Base-by-base conservation (phyloP, 129 eudicot genomes). In the Lactuca saligna region DNA sequence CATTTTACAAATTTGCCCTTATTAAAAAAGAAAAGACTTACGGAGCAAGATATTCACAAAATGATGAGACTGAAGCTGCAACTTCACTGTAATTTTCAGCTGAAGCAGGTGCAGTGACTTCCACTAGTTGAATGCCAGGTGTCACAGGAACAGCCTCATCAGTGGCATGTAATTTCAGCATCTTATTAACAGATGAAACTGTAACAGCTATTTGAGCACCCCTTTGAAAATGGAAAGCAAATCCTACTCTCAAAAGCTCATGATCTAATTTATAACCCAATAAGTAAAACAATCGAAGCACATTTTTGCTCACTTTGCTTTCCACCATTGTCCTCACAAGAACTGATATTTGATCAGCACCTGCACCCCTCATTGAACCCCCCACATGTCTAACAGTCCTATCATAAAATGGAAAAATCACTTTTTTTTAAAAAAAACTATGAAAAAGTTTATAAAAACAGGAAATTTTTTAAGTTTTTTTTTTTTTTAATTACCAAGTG, bases 11-110 rank as follows among this genome's bases (percentile, higher is more conserved):
- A 25, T 25, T 25, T 25, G 29, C 29, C 29, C 2, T 25, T 2
- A 69, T 17, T 14, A 2, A 72, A 12, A 13, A 4, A 34, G 51
- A 44, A 3, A 51, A 61, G 59, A 79, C 96, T 82, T 84, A 92
- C 98, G 96, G 98, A 46, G 98, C 98, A 74, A 92, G 96, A 75
- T 86, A 86, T 87, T 93, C 99, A 71, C 97, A 93, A 59, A 93
- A 93, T 1, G 90, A 87, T 5, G 95, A 81, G 8, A 93, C 82
- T 31, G 99, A 79, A 7, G 88, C 81, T 29, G 77, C 95, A 62
- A 93, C 95, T 48, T 93, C 95, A 54, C 54, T 73, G 50, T 93
- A 93, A 39, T 83, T 93, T 61, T 89, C 97, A 9, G 95, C 75
- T n/a, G 97, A 60, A 8, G 97, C 97, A 56, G 95, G 97, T 66